Evolutionary conservation across 2,329 filamentous ascomycete species (phyloP), one percentile per base, ranked within the genome.

Genomic region (Hysterium pulicare): DNA sequence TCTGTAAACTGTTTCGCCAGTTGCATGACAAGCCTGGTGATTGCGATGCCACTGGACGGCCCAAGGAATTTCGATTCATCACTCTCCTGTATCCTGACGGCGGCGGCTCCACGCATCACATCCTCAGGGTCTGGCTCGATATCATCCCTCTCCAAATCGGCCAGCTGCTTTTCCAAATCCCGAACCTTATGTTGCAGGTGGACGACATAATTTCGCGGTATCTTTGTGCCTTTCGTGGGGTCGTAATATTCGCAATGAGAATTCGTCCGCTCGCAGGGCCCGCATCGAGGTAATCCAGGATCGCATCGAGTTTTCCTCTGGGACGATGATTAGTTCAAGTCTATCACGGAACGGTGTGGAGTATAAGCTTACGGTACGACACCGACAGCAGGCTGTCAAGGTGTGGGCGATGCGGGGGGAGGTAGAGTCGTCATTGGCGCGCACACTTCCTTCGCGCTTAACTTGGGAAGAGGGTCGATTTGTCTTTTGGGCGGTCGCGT

Each of bases 241-340:
- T 98, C 93, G 66, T 86, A 95, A 71, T 97, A 98, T 63, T 96
- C 91, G 77, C 93, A 98, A 47, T 83, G 79, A 22, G 90, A 89
- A 58, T 90, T 90, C 50, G 88, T 90, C 55, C 91, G 82, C 70
- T 96, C 90, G 72, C 93, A 98, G 17, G 91, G 90, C 15, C 88
- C 79, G 68, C 93, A 98, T 60, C 87, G 86, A 31, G 93, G 93
- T 17, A 98, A 79, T 11, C 87, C 87, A 3, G 93, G 87, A 69
- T 97, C 93, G 73, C 93, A 98, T 74, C 90, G 79, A 28, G 91
- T 97, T 76, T 98, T 98, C 59, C 91, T 84, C 90, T 95, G 61
- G 45, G 30, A 20, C 10, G 22, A 16, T 33, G 33, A 34, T 17
- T 21, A 24, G 19, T 45, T 43, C 8, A 10, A 15, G 26, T 23